A percentile compares a stretch with the other conserved stretches of the same genome.
phyloP scores from a whole-genome alignment of 2,329 filamentous ascomycete species.

The Canariomyces notabilis region DNA sequence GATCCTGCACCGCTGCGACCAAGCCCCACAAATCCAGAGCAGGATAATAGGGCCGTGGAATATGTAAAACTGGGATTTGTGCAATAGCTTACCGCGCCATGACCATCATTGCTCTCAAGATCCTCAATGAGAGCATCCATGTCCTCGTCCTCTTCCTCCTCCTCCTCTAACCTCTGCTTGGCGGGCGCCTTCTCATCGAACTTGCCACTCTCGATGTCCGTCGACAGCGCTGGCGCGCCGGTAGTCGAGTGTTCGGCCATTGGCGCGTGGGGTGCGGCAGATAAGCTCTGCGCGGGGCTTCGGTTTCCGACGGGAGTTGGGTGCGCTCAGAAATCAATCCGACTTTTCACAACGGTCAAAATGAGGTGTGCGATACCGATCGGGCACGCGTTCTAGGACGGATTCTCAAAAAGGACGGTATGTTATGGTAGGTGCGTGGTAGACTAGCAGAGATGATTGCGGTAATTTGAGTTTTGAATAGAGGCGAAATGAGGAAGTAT shows the following conservation, averaged over 20 bases:
- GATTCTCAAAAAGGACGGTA: constrained; percentile 5
- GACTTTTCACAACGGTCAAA: constrained; percentile 4
- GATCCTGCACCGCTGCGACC: too few relatives aligned
- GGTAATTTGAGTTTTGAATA: constrained; percentile 24
- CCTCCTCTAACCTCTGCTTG: constrained; percentile 44
- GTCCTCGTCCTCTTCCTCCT: constrained; percentile 74
- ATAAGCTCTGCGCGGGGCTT: constrained; percentile 27
- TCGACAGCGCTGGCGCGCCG: constrained; percentile 51
- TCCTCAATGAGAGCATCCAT: constrained; percentile 85
- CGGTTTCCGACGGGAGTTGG: constrained; percentile 8
- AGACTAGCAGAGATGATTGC: constrained; percentile 20
- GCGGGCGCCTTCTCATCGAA: constrained; percentile 57
- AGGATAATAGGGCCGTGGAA: background rate
- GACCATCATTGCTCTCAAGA: constrained; percentile 75
- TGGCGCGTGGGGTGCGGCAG: constrained; percentile 27
- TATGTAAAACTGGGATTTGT: background rate
- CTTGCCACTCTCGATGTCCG: constrained; percentile 59
- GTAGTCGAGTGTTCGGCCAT: constrained; percentile 48
- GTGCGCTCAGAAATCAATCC: constrained; percentile 18
- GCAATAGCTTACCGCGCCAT: constrained; percentile 39
- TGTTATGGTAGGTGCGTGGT: constrained; percentile 17
- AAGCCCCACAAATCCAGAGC: background rate
- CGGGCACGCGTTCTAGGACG: constrained; percentile 8
- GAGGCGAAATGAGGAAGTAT: constrained; percentile 16
- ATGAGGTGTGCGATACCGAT: background rate